These are phyloP conservation scores for Colletotrichum australisinense DNA, from an alignment of 2,329 filamentous ascomycete species.

Conservation along the genomic window DNA sequence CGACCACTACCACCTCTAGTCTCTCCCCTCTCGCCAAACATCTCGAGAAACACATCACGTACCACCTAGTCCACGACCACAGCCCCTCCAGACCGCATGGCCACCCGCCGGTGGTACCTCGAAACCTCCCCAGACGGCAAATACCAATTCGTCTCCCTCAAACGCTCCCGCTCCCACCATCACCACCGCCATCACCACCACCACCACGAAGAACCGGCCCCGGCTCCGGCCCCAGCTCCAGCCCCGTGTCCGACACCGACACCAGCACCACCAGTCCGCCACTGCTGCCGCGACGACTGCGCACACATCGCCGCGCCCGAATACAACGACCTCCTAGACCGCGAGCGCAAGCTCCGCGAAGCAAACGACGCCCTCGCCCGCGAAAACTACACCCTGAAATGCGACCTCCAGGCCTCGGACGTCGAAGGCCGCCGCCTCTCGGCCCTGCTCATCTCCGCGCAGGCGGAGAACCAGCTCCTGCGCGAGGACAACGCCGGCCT, in stretches of 20 bases:
- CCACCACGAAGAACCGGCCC: conserved; percentile 37
- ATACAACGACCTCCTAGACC: conserved; percentile 50
- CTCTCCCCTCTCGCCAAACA: conserved; percentile 21
- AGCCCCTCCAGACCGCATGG: conserved; percentile 42
- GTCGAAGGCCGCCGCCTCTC: conserved; percentile 49
- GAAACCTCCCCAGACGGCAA: conserved; percentile 48
- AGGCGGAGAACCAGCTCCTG: conserved; percentile 50
- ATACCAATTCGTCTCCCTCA: conserved; percentile 52
- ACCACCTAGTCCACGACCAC: conserved; percentile 12
- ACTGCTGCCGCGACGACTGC: conserved; percentile 45
- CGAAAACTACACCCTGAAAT: conserved; percentile 48
- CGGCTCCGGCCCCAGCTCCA: conserved; percentile 43
- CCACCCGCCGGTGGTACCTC: conserved; percentile 48
- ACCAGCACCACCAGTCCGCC: conserved; percentile 40
- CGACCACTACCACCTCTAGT: background rate
- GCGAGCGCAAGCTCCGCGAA: conserved; percentile 49
- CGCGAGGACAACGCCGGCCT: conserved; percentile 53
- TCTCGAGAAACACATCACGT: conserved; percentile 34
- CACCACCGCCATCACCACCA: conserved; percentile 44
- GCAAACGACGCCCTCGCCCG: conserved; percentile 47
- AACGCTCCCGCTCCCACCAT: conserved; percentile 50
- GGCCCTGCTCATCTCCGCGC: conserved; percentile 49
- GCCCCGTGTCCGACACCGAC: conserved; percentile 37
- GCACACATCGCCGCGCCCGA: conserved; percentile 49
- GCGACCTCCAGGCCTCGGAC: conserved; percentile 48